phyloP scores from a whole-genome alignment of 441 rosid species.

The Euphorbia schlechtendalii region DNA sequence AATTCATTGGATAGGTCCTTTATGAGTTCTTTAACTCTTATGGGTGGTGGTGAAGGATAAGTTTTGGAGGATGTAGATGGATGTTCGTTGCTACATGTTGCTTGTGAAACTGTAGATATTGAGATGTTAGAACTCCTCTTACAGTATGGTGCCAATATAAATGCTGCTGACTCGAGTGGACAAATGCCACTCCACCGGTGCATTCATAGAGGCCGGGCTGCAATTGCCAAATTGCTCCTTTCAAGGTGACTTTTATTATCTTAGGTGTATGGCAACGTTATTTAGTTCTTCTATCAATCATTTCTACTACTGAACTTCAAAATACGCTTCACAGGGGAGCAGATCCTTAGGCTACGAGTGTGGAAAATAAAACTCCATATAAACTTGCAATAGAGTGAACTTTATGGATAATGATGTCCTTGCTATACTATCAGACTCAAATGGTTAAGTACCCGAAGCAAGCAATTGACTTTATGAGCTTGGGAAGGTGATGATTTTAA shows the following conservation, averaged over 20 bases:
- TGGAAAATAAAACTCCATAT: conserved; percentile 64
- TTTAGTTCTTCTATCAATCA: too few relatives aligned
- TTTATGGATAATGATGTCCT: conserved; percentile 62
- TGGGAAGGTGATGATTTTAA: conserved; percentile 21
- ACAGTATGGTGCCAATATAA: conserved; percentile 89
- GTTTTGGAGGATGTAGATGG: conserved; percentile 58
- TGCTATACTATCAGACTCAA: conserved; percentile 57
- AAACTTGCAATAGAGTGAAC: conserved; percentile 55
- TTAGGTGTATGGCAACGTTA: too few relatives aligned
- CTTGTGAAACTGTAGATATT: conserved; percentile 90
- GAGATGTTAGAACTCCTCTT: conserved; percentile 98
- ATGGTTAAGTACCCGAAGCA: conserved; percentile 30
- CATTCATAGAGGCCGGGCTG: conserved; percentile 54
- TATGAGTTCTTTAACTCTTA: conserved; percentile 47
- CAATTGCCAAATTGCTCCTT: conserved; percentile 72
- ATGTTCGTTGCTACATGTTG: conserved; percentile 85
- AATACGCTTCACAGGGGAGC: conserved; percentile 85
- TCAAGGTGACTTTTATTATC: conserved; percentile 46
- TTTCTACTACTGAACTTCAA: too few relatives aligned
- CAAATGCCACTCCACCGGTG: conserved; percentile 78
- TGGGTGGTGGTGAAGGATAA: conserved; percentile 41
- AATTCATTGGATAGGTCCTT: conserved; percentile 63
- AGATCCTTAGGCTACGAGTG: conserved; percentile 51
- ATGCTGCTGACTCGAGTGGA: conserved; percentile 69
- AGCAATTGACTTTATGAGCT: conserved; percentile 17